These are phyloP conservation scores for Pseudocercospora cruenta DNA, from an alignment of 2,329 filamentous ascomycete species.

Conservation along the genomic window DNA sequence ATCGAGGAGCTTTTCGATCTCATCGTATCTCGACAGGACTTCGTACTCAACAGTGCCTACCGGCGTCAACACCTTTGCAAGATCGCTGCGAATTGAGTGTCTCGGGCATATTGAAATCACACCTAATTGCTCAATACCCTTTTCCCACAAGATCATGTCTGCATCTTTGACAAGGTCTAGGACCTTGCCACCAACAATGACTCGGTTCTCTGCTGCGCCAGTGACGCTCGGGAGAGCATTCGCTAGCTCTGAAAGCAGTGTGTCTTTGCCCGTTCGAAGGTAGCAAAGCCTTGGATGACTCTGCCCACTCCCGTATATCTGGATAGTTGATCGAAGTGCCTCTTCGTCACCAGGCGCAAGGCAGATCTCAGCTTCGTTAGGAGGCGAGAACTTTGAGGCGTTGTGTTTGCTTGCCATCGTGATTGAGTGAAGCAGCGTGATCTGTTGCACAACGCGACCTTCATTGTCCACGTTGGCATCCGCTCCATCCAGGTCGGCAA, in stretches of 20 bases:
- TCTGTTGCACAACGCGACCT: slow-evolving; percentile 13
- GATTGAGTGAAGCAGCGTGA: slow-evolving; percentile 26
- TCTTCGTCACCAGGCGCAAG: neutral
- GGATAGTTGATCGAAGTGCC: slow-evolving; percentile 23
- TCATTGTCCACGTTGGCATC: slow-evolving; percentile 3
- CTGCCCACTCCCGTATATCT: slow-evolving; percentile 29
- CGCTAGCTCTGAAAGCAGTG: slow-evolving; percentile 29
- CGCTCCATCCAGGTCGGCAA: neutral
- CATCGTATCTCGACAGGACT: slow-evolving; percentile 78
- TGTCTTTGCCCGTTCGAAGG: slow-evolving; percentile 22
- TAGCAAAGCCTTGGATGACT: slow-evolving; percentile 19
- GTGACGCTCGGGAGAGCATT: slow-evolving; percentile 28
- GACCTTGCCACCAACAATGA: slow-evolving; percentile 31
- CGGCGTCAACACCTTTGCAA: slow-evolving; percentile 32
- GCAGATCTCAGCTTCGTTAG: neutral
- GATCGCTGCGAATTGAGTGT: slow-evolving; percentile 30
- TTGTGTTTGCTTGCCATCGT: slow-evolving; percentile 24
- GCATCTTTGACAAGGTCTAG: slow-evolving; percentile 25
- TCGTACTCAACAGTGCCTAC: slow-evolving; percentile 69
- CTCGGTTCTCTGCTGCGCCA: slow-evolving; percentile 28
- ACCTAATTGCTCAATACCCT: slow-evolving; percentile 28
- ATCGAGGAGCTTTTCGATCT: slow-evolving; percentile 79
- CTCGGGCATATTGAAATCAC: slow-evolving; percentile 34
- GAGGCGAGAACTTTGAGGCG: neutral
- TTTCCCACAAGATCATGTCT: slow-evolving; percentile 22